phyloP scores from a whole-genome alignment of 1,284 basidiomycete species.

The Cutaneotrichosporon sp. region DNA sequence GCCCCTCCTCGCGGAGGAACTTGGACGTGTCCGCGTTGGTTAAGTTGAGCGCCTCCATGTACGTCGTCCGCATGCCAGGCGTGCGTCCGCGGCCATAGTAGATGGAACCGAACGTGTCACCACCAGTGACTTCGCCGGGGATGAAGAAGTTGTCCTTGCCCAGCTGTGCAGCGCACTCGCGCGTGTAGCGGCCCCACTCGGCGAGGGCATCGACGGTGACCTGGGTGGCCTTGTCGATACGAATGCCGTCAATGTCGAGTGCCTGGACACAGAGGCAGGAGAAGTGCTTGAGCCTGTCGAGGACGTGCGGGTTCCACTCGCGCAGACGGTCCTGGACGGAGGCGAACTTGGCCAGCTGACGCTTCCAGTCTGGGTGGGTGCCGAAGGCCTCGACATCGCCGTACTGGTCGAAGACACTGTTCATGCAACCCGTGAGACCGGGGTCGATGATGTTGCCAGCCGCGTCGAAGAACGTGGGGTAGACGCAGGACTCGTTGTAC shows the following conservation, averaged over 20 bases:
- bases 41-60: constrained; percentile 62
- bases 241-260: constrained; percentile 86
- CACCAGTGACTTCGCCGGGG: constrained; percentile 90
- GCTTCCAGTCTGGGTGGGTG: constrained; percentile 76
- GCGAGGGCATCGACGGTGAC: constrained; percentile 78
- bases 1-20: constrained; percentile 69
- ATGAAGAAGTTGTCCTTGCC: constrained; percentile 87
- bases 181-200: constrained; percentile 69
- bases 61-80: constrained; percentile 62
- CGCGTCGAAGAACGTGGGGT: constrained; percentile 77
- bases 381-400: constrained; percentile 95
- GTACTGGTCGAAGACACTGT: constrained; percentile 86
- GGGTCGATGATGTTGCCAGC: constrained; percentile 66
- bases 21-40: constrained; percentile 65
- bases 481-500: constrained; percentile 69
- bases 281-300: constrained; percentile 72
- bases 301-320: constrained; percentile 78
- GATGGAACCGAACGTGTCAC: constrained; percentile 80
- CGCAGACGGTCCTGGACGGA: constrained; percentile 90
- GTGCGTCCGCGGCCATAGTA: constrained; percentile 87
- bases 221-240: constrained; percentile 91
- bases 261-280: constrained; percentile 81
- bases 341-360: constrained; percentile 89
- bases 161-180: constrained; percentile 67
- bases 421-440: constrained; percentile 66